These are phyloP conservation scores for Trichophyton rubrum DNA, from an alignment of 2,329 filamentous ascomycete genomes.

Conservation along the genomic window DNA sequence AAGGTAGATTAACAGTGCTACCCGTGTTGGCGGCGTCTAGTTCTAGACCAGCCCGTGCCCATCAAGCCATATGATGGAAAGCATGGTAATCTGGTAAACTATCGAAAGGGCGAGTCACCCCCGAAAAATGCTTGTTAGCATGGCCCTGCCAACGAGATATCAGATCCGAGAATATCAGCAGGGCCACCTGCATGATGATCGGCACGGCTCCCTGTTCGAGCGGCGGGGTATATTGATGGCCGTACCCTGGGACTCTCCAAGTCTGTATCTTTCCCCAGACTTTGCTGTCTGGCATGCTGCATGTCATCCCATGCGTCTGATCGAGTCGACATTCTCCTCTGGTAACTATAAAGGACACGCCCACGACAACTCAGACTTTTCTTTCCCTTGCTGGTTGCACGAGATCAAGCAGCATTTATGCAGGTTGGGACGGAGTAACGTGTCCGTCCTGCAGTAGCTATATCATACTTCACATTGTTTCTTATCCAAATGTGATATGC, in stretches of 20 bases:
- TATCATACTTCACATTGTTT: no score
- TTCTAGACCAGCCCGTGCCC: background rate
- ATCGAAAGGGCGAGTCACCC: background rate
- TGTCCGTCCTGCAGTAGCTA: no score
- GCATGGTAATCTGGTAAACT: background rate
- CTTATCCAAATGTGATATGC: no score
- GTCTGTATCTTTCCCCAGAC: background rate
- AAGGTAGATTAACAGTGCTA: background rate
- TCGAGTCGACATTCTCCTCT: background rate
- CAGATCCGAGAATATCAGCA: background rate
- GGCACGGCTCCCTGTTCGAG: background rate
- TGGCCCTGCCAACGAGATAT: background rate
- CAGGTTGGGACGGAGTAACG: background rate
- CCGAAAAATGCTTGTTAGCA: background rate
- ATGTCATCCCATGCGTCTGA: background rate
- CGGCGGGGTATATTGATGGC: background rate
- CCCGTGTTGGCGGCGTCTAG: background rate
- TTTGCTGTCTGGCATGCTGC: background rate
- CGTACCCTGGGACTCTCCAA: background rate
- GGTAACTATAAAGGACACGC: background rate
- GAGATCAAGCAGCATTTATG: background rate
- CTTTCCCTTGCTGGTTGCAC: background rate
- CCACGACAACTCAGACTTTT: background rate
- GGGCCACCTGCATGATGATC: background rate
- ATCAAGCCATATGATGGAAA: background rate